Base-by-base conservation (phyloP, 495 filamentous ascomycete genomes). In the Acidiella bohemica region DNA sequence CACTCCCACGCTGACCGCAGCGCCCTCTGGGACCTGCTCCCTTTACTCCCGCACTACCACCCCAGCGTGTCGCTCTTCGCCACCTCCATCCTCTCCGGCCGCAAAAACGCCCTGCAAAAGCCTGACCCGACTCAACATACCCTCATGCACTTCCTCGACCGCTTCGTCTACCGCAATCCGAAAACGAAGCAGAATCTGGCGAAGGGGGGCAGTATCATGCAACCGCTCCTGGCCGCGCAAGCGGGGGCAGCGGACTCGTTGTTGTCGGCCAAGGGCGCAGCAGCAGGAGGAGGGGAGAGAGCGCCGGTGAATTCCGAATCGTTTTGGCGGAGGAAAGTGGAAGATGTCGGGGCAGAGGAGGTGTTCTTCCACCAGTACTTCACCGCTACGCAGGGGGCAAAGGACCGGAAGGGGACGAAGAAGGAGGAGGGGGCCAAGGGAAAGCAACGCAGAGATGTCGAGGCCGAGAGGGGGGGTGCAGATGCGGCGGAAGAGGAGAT, bases 291-390 rank as follows among this genome's bases (percentile, higher is more conserved):
- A 1, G 38, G 60, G 19, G n/a, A n/a, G n/a, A n/a, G n/a, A n/a
- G 62, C 58, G 41, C 73, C 69, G 1, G 68, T 95, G 57, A 97
- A 96, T 62, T 78, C 79, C 2, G 82, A 92, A 42, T 68, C 73
- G 12, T 97, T 97, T 70, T 94, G 86, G 86, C 79, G 78, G 51
- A 80, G 81, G 70, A 84, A 80, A 57, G 67, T 73, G n/a, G 78
- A 81, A 34, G 78, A 96, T 29, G 77, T 97, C 8, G 73, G 77
- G 0, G 81, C 77, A 0, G 86, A 97, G 53, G 92, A 97, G 51
- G 84, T 82, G 30, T 97, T 97, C 73, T 97, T 97, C 72, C 90
- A 97, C 61, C 75, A 80, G 42, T 97, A 96, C 72, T 96, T 97
- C 59, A 75, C 71, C 44, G 72, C 80, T 37, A 61, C 85, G 29